Evolutionary conservation across 148 eudicot species (phyloP).

Genomic region (Rhododendron simsii): DNA sequence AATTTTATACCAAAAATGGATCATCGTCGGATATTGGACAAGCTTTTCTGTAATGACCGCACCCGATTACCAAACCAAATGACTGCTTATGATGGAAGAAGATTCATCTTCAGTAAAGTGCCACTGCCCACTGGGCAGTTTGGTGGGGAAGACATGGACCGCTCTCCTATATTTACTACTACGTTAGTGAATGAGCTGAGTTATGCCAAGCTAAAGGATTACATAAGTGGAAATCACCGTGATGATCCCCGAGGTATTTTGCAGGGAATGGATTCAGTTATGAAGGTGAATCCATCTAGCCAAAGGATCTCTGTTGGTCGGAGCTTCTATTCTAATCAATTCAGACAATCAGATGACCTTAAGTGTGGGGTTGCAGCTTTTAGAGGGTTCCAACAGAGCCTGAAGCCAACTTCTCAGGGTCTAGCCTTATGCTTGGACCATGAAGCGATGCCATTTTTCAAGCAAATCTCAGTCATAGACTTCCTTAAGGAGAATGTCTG

Average conservation of each 20-base stretch:
- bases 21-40: conserved; percentile 24
- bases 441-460: conserved; percentile 44
- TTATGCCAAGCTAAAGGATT: conserved; percentile 41
- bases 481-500: conserved; percentile 39
- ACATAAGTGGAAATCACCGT: conserved; percentile 12
- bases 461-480: conserved; percentile 41
- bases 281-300: not conserved
- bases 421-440: conserved; percentile 53
- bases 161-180: conserved; percentile 27
- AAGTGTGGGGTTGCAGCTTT: not conserved
- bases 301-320: not conserved
- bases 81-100: conserved; percentile 59
- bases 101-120: conserved; percentile 14
- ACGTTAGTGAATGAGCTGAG: conserved; percentile 33
- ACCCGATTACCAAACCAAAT: conserved; percentile 25
- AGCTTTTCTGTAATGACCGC: conserved; percentile 29
- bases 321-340: conserved; percentile 1
- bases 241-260: not conserved
- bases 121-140: conserved; percentile 37
- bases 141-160: conserved; percentile 29
- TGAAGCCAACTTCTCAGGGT: conserved; percentile 25
- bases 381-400: conserved; percentile 4
- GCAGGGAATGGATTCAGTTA: not conserved
- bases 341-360: not conserved
- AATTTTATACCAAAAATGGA: conserved; percentile 23